These are phyloP conservation scores for Begonia loranthoides DNA, from an alignment of 306 rosid genomes.

Conservation along the genomic window DNA sequence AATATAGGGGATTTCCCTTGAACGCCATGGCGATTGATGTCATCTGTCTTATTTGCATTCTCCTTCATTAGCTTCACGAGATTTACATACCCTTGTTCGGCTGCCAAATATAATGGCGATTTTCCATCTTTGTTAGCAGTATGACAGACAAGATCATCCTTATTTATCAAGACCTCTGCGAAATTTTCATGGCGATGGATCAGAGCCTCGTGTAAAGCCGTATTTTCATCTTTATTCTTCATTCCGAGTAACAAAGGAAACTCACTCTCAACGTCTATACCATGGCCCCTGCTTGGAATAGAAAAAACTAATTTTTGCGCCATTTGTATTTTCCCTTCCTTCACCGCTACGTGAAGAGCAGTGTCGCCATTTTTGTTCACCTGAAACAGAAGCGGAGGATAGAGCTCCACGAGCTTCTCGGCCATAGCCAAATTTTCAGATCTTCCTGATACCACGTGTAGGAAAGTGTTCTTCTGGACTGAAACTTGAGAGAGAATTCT, in stretches of 20 bases:
- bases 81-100: too few relatives aligned
- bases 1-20: conserved; percentile 13
- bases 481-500: conserved; percentile 7
- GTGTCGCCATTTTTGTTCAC: conserved; percentile 8
- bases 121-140: too few relatives aligned
- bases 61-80: not conserved
- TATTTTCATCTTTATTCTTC: conserved; percentile 6
- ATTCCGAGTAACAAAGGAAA: too few relatives aligned
- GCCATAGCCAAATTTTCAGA: not conserved
- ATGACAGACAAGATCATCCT: too few relatives aligned
- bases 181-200: not conserved
- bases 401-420: not conserved
- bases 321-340: too few relatives aligned
- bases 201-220: conserved; percentile 21
- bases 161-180: conserved; percentile 4
- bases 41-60: not conserved
- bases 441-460: conserved; percentile 12
- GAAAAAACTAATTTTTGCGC: too few relatives aligned
- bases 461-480: conserved; percentile 7
- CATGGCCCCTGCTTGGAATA: too few relatives aligned
- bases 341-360: conserved; percentile 16
- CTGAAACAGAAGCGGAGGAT: not conserved
- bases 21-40: not conserved
- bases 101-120: too few relatives aligned
- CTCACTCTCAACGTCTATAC: too few relatives aligned